phyloP scores from a whole-genome alignment of 208 protist genomes.

The Naegleria fowleri region DNA sequence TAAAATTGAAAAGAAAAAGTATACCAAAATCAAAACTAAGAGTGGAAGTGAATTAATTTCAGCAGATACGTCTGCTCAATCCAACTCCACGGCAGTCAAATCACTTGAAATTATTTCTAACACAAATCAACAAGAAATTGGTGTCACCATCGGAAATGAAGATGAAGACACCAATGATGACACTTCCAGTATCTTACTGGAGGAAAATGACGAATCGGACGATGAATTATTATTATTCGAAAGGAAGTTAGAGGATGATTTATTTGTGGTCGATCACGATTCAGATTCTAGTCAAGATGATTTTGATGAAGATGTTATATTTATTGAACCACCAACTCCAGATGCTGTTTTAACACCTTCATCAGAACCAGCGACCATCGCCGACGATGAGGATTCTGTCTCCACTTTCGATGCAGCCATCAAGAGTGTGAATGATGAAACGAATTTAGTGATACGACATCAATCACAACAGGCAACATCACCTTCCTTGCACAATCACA shows the following conservation, averaged over 20 bases:
- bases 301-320: neutral
- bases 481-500: neutral
- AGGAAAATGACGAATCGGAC: neutral
- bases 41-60: no score
- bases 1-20: constrained; percentile 2
- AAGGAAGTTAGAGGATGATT: neutral
- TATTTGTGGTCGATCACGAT: neutral
- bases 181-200: neutral
- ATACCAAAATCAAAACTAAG: neutral
- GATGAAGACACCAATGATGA: neutral
- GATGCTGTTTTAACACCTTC: no score
- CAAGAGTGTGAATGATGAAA: neutral
- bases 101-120: no score
- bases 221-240: neutral
- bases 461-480: no score
- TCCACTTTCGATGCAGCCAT: neutral
- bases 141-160: no score
- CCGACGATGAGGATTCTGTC: neutral
- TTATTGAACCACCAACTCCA: no score
- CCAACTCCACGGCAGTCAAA: no score
- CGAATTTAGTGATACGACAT: neutral
- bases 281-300: neutral
- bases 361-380: neutral
- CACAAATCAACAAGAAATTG: no score
- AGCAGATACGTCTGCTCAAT: no score